A percentile compares a stretch with the other conserved stretches of the same genome.
These are phyloP conservation scores for Tetrapisispora taiwanensis DNA, from an alignment of 805 yeast species.

Conservation along the genomic window DNA sequence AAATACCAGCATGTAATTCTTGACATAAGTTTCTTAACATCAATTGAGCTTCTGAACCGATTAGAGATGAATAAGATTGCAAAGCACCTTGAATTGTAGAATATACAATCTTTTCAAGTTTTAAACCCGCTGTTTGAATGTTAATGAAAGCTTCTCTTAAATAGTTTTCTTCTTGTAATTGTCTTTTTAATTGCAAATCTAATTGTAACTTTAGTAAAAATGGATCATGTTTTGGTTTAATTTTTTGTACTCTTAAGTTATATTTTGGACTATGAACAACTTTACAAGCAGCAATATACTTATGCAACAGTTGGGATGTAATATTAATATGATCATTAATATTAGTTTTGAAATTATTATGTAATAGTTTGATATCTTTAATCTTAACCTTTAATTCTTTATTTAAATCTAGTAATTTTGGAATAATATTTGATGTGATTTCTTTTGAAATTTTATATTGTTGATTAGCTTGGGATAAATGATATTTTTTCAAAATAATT, in stretches of 20 bases:
- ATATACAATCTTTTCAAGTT: slow-evolving; percentile 53
- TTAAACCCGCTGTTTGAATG: slow-evolving; percentile 54
- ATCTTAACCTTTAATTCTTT: slow-evolving; percentile 68
- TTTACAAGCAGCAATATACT: slow-evolving; percentile 37
- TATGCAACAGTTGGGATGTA: slow-evolving; percentile 47
- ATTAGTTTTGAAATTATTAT: slow-evolving; percentile 51
- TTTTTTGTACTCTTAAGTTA: not conserved
- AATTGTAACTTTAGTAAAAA: slow-evolving; percentile 49
- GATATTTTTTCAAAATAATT: slow-evolving; percentile 53
- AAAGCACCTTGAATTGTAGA: slow-evolving; percentile 51
- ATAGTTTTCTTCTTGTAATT: slow-evolving; percentile 50
- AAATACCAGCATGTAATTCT: slow-evolving; percentile 36
- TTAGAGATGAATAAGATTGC: slow-evolving; percentile 39
- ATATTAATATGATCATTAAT: slow-evolving; percentile 51
- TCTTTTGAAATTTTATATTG: slow-evolving; percentile 47
- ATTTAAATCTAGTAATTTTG: slow-evolving; percentile 47
- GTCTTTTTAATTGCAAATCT: slow-evolving; percentile 57
- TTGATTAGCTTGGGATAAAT: slow-evolving; percentile 45
- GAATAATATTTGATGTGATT: slow-evolving; percentile 43
- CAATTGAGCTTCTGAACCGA: slow-evolving; percentile 44
- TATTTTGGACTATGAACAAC: slow-evolving; percentile 22
- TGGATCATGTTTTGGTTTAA: slow-evolving; percentile 46
- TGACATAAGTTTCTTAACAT: slow-evolving; percentile 43
- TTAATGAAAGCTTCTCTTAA: slow-evolving; percentile 56
- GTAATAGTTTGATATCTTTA: slow-evolving; percentile 66